Evolutionary conservation across 129 eudicot species (phyloP).

Genomic region (Pseudognaphalium luteoalbum): DNA sequence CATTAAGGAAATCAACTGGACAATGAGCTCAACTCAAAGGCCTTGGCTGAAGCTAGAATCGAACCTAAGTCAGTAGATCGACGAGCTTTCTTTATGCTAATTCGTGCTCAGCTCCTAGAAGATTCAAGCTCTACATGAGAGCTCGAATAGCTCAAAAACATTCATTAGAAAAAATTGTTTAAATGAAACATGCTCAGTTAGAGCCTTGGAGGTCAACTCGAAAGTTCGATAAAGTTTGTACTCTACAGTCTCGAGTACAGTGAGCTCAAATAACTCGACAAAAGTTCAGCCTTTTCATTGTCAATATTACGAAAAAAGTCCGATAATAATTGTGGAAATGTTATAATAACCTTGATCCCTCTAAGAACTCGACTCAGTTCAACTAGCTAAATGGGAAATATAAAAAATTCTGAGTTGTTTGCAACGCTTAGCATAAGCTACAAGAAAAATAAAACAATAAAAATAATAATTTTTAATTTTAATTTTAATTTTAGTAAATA

Average conservation of each 20-base stretch:
- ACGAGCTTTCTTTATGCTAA: not conserved
- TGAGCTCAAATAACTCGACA: not conserved
- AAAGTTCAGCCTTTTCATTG: not conserved
- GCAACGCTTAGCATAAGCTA: too few species aligned
- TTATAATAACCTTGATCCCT: too few species aligned
- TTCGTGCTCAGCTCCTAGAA: not conserved
- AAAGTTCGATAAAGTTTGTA: not conserved
- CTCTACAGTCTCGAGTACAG: not conserved
- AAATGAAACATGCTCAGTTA: too few species aligned
- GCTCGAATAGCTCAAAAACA: not conserved
- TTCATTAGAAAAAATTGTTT: not conserved
- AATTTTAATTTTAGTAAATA: too few species aligned
- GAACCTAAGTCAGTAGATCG: not conserved
- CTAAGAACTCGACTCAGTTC: too few species aligned
- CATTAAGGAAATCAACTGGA: not conserved
- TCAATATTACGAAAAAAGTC: too few species aligned
- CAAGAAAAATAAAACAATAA: too few species aligned
- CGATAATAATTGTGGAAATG: not conserved
- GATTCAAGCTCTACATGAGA: not conserved
- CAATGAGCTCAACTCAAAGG: not conserved
- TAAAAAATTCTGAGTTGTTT: too few species aligned
- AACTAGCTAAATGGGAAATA: too few species aligned
- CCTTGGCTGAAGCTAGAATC: not conserved
- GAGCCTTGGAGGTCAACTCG: not conserved
- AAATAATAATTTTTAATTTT: too few species aligned